Evolutionary conservation across 2,329 filamentous ascomycete species (phyloP).

Genomic region (Macroventuria anomochaeta): DNA sequence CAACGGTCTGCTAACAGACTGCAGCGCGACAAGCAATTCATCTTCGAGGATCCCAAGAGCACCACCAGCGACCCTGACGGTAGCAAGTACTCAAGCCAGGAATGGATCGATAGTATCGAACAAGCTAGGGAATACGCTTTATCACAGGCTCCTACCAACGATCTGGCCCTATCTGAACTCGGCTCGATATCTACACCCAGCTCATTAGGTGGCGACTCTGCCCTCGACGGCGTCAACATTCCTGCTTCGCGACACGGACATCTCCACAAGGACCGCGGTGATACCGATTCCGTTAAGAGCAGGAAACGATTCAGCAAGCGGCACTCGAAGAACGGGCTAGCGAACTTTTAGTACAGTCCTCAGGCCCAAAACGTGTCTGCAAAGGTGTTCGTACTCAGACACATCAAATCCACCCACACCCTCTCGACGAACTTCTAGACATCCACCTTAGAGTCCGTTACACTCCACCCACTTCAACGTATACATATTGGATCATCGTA

Average conservation of each 20-base stretch:
- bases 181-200: constrained; percentile 75
- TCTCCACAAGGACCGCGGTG: constrained; percentile 56
- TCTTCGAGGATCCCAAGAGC: constrained; percentile 90
- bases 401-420: not conserved
- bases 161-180: constrained; percentile 54
- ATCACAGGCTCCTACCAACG: constrained; percentile 70
- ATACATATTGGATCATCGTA: constrained; percentile 17
- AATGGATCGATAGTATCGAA: constrained; percentile 91
- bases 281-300: constrained; percentile 63
- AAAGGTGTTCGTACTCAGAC: not conserved
- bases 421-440: constrained; percentile 9
- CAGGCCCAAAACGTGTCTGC: not conserved
- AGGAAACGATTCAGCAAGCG: constrained; percentile 83
- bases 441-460: constrained; percentile 14
- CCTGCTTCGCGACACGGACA: constrained; percentile 60
- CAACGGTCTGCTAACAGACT: constrained; percentile 4
- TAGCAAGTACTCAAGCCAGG: constrained; percentile 74
- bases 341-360: constrained; percentile 69
- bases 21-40: constrained; percentile 86
- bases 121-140: constrained; percentile 83
- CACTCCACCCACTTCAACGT: not conserved
- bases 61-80: constrained; percentile 68
- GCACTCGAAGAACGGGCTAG: constrained; percentile 92
- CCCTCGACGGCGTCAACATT: constrained; percentile 55
- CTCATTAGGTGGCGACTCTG: constrained; percentile 67